Evolutionary conservation across 1,284 basidiomycete species (phyloP), one percentile per base, ranked within the genome.

Genomic region (Wallemia mellicola): DNA sequence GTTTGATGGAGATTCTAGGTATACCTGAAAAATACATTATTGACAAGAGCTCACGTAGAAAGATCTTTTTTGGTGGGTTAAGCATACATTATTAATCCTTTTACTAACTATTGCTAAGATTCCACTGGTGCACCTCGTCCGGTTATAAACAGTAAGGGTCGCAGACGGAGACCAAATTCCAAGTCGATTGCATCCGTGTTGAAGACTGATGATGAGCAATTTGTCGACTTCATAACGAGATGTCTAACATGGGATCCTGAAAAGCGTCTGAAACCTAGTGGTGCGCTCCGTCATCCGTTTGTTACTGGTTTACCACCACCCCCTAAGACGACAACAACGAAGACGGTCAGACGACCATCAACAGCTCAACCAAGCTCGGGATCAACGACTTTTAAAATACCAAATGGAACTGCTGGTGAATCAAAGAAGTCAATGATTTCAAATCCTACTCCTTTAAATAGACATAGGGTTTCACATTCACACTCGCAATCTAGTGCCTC

Each of bases 1-100:
- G 94, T 70, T 98, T 99, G 71, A 99, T 99, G 92, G 94, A 99
- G 70, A 84, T 99, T 5, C 79, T 98, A 54, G 94, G 94, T 15
- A 74, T 89, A 28, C 94, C 94, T 0, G 94, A 98, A 64, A 85
- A 86, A 68, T 86, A 95, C 64, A 80, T 96, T 64, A 75, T 99
- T 64, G 92, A 96, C 67, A 81, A 83, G 61, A 92, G 89, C 66
- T 87, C 87, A 27, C 79, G 94, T 61, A 86, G 87, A 69, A 86
- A 92, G 67, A 74, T 95, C 56, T 99, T 99, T 73, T 98, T 98
- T 68, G 89, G 86, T 88, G 69, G 62, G 79, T 69, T 33, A 19
- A 24, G n/a, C n/a, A n/a, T 32, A 57, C 28, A 59, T 11, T 17
- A 24, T 24, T 61, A 27, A 22, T n/a, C 54, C 58, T 24, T 22